Evolutionary conservation across 2,329 filamentous ascomycete genomes (phyloP).

Genomic region (Xylariaceae sp.): DNA sequence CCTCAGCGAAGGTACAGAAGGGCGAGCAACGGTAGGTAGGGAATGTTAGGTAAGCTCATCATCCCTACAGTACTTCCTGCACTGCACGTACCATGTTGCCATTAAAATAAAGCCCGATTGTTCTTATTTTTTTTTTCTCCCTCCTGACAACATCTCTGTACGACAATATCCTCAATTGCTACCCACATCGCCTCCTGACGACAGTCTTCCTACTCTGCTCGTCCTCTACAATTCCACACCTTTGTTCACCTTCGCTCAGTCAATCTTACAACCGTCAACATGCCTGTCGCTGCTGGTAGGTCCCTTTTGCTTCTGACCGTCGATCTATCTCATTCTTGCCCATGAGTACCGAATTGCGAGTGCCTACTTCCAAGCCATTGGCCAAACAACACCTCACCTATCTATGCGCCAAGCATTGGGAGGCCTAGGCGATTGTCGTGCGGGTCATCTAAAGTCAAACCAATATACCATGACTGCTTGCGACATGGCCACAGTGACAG

Average conservation of each 20-base stretch:
- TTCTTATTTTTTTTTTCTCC: constrained; percentile 25
- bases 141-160: constrained; percentile 1
- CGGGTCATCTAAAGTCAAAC: constrained; percentile 1
- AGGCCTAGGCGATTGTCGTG: constrained; percentile 1
- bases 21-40: too few species aligned
- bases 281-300: constrained; percentile 42
- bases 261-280: constrained; percentile 34
- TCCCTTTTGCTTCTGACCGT: constrained; percentile 19
- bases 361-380: constrained; percentile 28
- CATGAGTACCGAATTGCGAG: constrained; percentile 12
- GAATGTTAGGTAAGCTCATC: constrained; percentile 29
- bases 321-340: constrained; percentile 9
- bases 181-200: constrained; percentile 9
- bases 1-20: constrained; percentile 15
- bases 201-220: constrained; percentile 5
- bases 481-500: constrained; percentile 12
- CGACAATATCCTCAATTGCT: constrained; percentile 10
- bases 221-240: constrained; percentile 28
- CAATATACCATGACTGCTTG: constrained; percentile 5
- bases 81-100: background rate
- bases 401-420: constrained; percentile 8
- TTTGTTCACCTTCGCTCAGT: constrained; percentile 11
- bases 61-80: background rate
- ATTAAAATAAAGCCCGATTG: constrained; percentile 25
- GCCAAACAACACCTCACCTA: constrained; percentile 4